phyloP scores from a whole-genome alignment of 2,329 filamentous ascomycete species.

The Aureobasidium lini region DNA sequence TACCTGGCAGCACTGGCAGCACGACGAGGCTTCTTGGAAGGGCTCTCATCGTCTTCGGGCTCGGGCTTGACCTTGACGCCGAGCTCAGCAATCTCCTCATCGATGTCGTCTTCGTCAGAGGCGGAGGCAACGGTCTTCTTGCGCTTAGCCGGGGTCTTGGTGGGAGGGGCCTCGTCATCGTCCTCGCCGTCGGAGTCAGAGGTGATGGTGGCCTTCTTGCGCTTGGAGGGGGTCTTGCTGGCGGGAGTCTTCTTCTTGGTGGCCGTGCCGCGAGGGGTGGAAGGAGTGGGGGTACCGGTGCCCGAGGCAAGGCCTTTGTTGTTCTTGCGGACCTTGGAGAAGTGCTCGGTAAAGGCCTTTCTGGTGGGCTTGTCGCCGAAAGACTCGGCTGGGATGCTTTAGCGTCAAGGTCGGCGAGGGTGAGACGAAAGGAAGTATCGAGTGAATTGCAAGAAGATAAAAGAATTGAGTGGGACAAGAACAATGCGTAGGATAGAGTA shows the following conservation, averaged over 20 bases:
- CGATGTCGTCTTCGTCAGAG: slow-evolving; percentile 41
- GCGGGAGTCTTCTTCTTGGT: background rate
- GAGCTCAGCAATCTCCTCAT: slow-evolving; percentile 36
- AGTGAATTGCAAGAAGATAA: background rate
- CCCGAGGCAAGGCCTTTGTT: background rate
- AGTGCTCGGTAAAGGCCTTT: slow-evolving; percentile 16
- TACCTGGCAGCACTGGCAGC: slow-evolving; percentile 39
- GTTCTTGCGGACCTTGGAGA: slow-evolving; percentile 15
- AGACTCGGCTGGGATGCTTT: background rate
- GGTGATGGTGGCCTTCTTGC: slow-evolving; percentile 38
- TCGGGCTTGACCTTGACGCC: slow-evolving; percentile 43
- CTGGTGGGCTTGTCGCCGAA: slow-evolving; percentile 14
- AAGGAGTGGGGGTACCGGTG: background rate
- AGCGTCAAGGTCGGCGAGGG: background rate
- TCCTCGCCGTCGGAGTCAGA: slow-evolving; percentile 55
- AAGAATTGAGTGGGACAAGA: background rate
- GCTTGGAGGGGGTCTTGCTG: background rate
- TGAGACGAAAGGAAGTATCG: background rate
- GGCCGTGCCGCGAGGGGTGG: background rate
- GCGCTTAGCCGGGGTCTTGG: background rate
- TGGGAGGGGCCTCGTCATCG: slow-evolving; percentile 30
- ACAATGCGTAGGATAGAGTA: background rate
- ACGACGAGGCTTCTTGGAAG: slow-evolving; percentile 33
- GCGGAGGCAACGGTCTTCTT: background rate
- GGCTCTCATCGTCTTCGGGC: slow-evolving; percentile 45